phyloP scores from a whole-genome alignment of 139 green algal genomes.

The Diplosphaera chodatii region DNA sequence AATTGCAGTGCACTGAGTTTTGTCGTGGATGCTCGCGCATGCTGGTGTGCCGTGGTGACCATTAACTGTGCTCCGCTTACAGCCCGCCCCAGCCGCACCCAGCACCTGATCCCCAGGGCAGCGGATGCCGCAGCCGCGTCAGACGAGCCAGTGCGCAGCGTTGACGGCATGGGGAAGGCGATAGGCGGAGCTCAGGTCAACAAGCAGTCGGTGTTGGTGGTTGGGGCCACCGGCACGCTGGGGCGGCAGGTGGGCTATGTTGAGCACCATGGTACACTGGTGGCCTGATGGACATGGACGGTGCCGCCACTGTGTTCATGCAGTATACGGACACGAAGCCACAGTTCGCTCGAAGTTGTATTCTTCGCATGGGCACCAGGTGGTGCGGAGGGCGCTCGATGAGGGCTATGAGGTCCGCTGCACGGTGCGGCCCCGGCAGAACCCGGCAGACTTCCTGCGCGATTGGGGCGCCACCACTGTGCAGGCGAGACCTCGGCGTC shows the following conservation, averaged over 20 bases:
- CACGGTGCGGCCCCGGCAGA: conserved; percentile 84
- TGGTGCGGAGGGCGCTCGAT: conserved; percentile 91
- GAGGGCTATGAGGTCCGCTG: conserved; percentile 95
- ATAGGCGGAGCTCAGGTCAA: neutral
- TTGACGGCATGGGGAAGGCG: neutral
- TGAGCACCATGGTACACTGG: no score
- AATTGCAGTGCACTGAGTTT: no score
- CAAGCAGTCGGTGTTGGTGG: conserved; percentile 86
- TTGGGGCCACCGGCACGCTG: conserved; percentile 94
- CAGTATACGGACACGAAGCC: no score
- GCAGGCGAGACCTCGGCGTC: conserved; percentile 46
- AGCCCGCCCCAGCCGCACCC: neutral
- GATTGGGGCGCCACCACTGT: conserved; percentile 97
- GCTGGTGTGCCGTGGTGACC: no score
- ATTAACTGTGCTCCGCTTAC: no score
- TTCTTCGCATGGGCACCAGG: no score
- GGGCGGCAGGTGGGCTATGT: conserved; percentile 77
- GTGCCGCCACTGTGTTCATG: no score
- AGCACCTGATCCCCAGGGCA: neutral
- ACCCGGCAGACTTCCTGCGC: conserved; percentile 94
- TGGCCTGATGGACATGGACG: no score
- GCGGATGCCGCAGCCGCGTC: neutral
- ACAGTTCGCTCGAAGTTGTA: no score
- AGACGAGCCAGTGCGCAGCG: neutral
- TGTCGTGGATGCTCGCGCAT: no score